Conservation (phyloP, 2,329 filamentous ascomycete species). For the Didymella exigua region DNA sequence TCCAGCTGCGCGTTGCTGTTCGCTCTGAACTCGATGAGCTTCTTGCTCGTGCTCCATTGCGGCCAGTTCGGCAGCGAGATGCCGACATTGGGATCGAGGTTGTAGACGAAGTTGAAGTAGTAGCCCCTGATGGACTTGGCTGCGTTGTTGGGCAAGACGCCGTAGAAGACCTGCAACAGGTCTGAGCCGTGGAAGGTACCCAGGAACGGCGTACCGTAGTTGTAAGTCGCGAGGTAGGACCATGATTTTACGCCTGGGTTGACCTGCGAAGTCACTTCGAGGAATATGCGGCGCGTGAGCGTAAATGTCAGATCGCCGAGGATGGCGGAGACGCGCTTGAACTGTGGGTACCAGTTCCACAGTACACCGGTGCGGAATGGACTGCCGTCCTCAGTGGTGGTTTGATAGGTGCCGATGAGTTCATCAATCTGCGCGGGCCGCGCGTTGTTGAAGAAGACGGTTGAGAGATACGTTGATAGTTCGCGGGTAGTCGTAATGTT, state of each 20-base stretch:
- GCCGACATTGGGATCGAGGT: conserved; percentile 70
- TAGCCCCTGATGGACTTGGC: conserved; percentile 67
- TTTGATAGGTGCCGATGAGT: conserved; percentile 68
- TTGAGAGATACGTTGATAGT: conserved; percentile 66
- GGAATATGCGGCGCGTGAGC: conserved; percentile 69
- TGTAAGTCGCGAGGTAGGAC: conserved; percentile 77
- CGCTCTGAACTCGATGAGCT: conserved; percentile 59
- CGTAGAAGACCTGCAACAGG: conserved; percentile 71
- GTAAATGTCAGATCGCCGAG: conserved; percentile 79
- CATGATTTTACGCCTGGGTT: conserved; percentile 68
- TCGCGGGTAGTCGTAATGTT: conserved; percentile 68
- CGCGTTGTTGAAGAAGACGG: conserved; percentile 66
- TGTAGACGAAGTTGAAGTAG: conserved; percentile 74
- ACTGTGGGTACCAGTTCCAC: conserved; percentile 78
- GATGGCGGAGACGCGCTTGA: conserved; percentile 76
- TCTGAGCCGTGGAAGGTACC: conserved; percentile 79
- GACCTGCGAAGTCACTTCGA: conserved; percentile 54
- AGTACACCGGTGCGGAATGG: conserved; percentile 72
- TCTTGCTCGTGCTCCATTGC: conserved; percentile 56
- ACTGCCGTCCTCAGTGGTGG: conserved; percentile 64
- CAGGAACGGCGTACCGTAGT: conserved; percentile 71
- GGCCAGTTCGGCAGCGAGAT: conserved; percentile 58
- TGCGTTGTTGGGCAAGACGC: conserved; percentile 67
- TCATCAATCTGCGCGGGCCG: conserved; percentile 57
- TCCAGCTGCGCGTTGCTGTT: conserved; percentile 46